Evolutionary conservation across 169 alveolate genomes (phyloP).

Genomic region (Babesia divergens): DNA sequence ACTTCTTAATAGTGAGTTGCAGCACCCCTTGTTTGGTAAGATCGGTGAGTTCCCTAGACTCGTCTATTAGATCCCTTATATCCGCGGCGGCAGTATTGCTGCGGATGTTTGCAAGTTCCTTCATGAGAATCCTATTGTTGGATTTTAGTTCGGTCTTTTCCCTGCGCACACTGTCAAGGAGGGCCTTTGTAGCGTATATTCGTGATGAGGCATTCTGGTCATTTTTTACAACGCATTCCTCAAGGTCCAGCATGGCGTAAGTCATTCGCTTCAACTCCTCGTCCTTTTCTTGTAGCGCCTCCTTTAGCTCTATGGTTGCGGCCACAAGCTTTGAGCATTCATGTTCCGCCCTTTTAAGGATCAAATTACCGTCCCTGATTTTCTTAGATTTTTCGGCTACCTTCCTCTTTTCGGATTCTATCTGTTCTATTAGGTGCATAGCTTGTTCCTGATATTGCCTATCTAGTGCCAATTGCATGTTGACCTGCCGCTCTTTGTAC

Average conservation of each 20-base stretch:
- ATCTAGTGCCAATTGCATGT: slow-evolving; percentile 33
- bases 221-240: slow-evolving; percentile 15
- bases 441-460: slow-evolving; percentile 44
- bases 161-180: not conserved
- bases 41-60: no score
- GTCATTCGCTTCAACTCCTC: slow-evolving; percentile 7
- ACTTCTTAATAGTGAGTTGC: no score
- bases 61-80: no score
- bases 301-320: not conserved
- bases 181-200: slow-evolving; percentile 6
- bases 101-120: slow-evolving; percentile 9
- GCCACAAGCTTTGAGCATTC: slow-evolving; percentile 24
- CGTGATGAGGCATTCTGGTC: slow-evolving; percentile 31
- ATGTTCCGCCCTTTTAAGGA: slow-evolving; percentile 15
- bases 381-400: slow-evolving; percentile 19
- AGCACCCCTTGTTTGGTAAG: no score
- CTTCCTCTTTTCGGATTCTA: slow-evolving; percentile 13
- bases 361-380: slow-evolving; percentile 1
- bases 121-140: not conserved
- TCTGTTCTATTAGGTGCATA: slow-evolving; percentile 16
- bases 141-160: slow-evolving; percentile 12
- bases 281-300: not conserved
- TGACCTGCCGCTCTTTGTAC: slow-evolving; percentile 18
- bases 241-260: slow-evolving; percentile 37
- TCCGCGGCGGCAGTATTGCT: no score